Evolutionary conservation across 1,139 yeast genomes (phyloP).

Genomic region (Scheffersomyces parashehatae): DNA sequence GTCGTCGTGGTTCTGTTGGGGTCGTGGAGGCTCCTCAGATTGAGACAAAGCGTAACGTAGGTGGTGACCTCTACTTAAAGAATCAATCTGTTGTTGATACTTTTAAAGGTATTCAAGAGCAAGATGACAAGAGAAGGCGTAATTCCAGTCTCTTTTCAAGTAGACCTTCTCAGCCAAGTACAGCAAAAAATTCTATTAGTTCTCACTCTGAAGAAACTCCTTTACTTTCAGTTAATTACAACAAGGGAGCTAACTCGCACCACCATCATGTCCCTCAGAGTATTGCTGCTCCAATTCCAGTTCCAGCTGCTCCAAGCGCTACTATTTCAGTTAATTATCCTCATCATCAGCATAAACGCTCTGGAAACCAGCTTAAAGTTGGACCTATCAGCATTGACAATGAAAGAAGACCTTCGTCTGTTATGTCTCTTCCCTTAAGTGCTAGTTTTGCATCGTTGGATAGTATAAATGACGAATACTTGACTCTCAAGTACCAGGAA

Average conservation of each 20-base stretch:
- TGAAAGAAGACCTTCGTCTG: slow-evolving; percentile 33
- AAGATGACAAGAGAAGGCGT: slow-evolving; percentile 46
- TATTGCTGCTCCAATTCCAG: slow-evolving; percentile 22
- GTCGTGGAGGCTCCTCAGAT: slow-evolving; percentile 46
- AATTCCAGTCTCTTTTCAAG: slow-evolving; percentile 36
- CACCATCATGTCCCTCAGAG: slow-evolving; percentile 1
- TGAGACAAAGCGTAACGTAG: slow-evolving; percentile 54
- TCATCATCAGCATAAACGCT: not conserved
- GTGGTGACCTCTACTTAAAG: slow-evolving; percentile 54
- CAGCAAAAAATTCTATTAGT: slow-evolving; percentile 15
- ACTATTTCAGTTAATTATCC: slow-evolving; percentile 1
- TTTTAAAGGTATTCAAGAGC: slow-evolving; percentile 48
- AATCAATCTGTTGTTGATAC: slow-evolving; percentile 53
- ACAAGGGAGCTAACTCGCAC: not conserved
- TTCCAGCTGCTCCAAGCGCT: slow-evolving; percentile 11
- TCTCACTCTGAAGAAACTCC: slow-evolving; percentile 2
- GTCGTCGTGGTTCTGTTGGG: slow-evolving; percentile 39
- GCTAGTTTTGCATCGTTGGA: slow-evolving; percentile 80
- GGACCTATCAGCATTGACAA: slow-evolving; percentile 35
- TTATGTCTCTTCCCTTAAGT: slow-evolving; percentile 58
- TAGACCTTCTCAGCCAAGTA: slow-evolving; percentile 5
- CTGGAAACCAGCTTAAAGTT: slow-evolving; percentile 19
- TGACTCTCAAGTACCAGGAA: slow-evolving; percentile 38
- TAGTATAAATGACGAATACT: slow-evolving; percentile 64
- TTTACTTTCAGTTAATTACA: too few species aligned